Evolutionary conservation across 2,329 filamentous ascomycete genomes (phyloP), one percentile per base, ranked within the genome.

Genomic region (Xylaria sp.): DNA sequence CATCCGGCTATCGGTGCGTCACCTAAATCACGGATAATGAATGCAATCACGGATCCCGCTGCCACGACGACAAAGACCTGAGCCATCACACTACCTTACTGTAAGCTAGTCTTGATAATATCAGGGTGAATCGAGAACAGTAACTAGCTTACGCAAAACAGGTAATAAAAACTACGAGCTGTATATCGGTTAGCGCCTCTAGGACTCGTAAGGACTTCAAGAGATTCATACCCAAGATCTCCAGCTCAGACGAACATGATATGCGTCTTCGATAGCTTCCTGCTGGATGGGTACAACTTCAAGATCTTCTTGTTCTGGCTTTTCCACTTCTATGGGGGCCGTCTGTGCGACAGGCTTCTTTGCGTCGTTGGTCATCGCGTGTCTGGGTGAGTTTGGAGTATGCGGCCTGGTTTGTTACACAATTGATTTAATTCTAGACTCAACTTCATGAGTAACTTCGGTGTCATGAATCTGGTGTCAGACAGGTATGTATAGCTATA

Each of bases 21-120:
- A 12, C 85, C 85, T 5, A 88, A 76, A 72, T 88, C 86, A 41
- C 85, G 80, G 28, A 86, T 79, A 67, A 85, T 87, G 73, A 88
- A 88, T 0, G 84, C 83, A 62, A 88, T 83, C 10, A 87, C 85
- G 0, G 84, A 86, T 1, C 85, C 84, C 6, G 85, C 85, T 5
- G 85, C 85, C 1, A 85, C 83, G 3, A 87, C 85, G 4, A 87
- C 85, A 64, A 85, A 87, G 12, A 87, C 83, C 66, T 88, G 86
- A 0, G 84, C 79, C 79, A 85, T 82, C 67, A 87, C 81, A 9
- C 81, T 83, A 3, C 15, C 74, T 5, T 12, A 1, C 15, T 3
- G 39, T 67, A 9, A 67, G 65, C 28, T 34, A 20, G 7, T 12
- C 6, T 46, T 32, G 3, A 18, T 8, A 9, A 12, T 30, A 10